Base-by-base conservation (phyloP, 2,329 filamentous ascomycete species). In the Paramyrothecium sp. region DNA sequence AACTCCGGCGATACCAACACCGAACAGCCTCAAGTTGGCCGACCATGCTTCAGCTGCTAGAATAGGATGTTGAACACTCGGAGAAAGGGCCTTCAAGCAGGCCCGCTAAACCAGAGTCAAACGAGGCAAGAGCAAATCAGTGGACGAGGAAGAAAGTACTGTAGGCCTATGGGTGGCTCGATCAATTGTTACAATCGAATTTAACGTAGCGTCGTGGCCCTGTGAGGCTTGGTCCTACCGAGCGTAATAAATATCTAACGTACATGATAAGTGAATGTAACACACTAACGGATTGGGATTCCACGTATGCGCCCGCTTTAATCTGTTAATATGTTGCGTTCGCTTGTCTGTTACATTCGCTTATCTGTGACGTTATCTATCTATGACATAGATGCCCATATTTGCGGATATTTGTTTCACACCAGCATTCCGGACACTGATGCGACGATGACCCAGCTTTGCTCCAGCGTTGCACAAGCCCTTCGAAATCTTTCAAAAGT, bases 331-430 rank as follows among this genome's bases (percentile, higher is more conserved):
- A n/a, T n/a, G n/a, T n/a, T n/a, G n/a, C n/a, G n/a, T n/a, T n/a
- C n/a, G n/a, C n/a, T n/a, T n/a, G n/a, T n/a, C n/a, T n/a, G n/a
- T n/a, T n/a, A n/a, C n/a, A n/a, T 41, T 41, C 46, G 46, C 46
- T 48, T 48, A 48, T 48, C 46, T 48, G 19, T 48, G 10, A 48
- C 46, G 46, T 48, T 48, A 48, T 48, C 46, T 48, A 48, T 48
- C 46, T 48, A 48, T 48, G 46, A 48, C 46, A 48, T 48, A 48
- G 46, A 48, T 48, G 46, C 46, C 46, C 46, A 48, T 48, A 48
- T 20, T 48, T 48, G 46, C 46, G 46, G 46, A 48, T 48, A 20
- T 48, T 48, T 48, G 46, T 48, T 48, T 48, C 46, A 48, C 46
- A 48, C 46, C 46, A 48, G 46, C 46, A 48, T 48, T 48, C 46